Evolutionary conservation across 2,329 filamentous ascomycete species (phyloP).

Genomic region (Torrubiellomyces zombiae): DNA sequence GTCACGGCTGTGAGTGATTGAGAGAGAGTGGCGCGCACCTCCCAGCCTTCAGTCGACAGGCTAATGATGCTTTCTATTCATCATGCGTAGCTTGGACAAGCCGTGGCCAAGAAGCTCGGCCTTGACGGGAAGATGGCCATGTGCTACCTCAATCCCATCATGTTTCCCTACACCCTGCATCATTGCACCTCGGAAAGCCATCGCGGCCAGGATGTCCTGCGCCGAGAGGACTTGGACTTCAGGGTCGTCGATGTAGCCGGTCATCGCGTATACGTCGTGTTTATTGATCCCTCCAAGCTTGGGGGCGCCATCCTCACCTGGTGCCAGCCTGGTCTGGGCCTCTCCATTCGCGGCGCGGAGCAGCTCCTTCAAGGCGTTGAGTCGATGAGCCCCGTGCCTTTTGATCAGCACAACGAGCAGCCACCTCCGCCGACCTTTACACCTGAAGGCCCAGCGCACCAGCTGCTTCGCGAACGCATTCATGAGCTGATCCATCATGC

Average conservation of each 20-base stretch:
- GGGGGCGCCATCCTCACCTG: slow-evolving; percentile 24
- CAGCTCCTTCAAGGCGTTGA: slow-evolving; percentile 21
- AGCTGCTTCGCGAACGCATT: slow-evolving; percentile 22
- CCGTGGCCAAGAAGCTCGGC: slow-evolving; percentile 16
- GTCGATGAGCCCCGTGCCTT: slow-evolving; percentile 16
- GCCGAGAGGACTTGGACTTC: slow-evolving; percentile 17
- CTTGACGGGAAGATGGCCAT: slow-evolving; percentile 11
- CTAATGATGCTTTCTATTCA: too few species aligned
- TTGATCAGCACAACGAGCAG: slow-evolving; percentile 5
- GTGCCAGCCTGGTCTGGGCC: slow-evolving; percentile 27
- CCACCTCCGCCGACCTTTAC: slow-evolving; percentile 21
- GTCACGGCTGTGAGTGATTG: slow-evolving; percentile 16
- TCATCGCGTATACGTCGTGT: slow-evolving; percentile 26
- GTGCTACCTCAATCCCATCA: slow-evolving; percentile 15
- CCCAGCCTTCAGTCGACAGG: background rate
- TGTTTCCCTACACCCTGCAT: slow-evolving; percentile 13
- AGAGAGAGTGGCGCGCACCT: too few species aligned
- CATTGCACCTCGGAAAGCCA: slow-evolving; percentile 17
- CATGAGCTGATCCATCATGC: slow-evolving; percentile 23
- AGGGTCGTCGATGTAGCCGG: slow-evolving; percentile 25
- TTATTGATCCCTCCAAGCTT: slow-evolving; percentile 19
- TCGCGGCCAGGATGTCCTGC: slow-evolving; percentile 19
- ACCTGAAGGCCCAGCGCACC: slow-evolving; percentile 20
- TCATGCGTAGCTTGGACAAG: slow-evolving; percentile 17
- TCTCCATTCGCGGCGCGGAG: slow-evolving; percentile 29